phyloP scores from a whole-genome alignment of 2,329 filamentous ascomycete species.

The Beauveria sp. region DNA sequence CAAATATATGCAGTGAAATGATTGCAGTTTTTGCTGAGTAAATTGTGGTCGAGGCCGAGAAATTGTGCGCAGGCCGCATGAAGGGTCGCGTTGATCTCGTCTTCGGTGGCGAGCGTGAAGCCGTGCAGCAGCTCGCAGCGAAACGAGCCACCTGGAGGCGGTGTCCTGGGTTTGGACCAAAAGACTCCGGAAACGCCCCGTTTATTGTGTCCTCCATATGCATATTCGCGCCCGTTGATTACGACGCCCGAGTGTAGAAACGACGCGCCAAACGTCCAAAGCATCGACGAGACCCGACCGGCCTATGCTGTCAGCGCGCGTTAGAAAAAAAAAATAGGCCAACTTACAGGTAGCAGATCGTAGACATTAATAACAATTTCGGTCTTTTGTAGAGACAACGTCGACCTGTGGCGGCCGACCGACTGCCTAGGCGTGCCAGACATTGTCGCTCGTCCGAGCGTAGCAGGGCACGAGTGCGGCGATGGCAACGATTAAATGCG shows the following conservation, averaged over 20 bases:
- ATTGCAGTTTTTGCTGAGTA: conserved; percentile 80
- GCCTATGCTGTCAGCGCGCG: conserved; percentile 39
- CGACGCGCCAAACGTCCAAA: conserved; percentile 72
- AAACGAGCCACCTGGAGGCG: conserved; percentile 73
- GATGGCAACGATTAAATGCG: conserved; percentile 15
- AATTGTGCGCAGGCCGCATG: conserved; percentile 64
- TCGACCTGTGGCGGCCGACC: conserved; percentile 48
- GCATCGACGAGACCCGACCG: conserved; percentile 63
- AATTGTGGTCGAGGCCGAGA: conserved; percentile 68
- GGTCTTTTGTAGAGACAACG: conserved; percentile 62
- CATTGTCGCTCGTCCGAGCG: background rate
- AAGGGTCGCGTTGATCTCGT: conserved; percentile 66
- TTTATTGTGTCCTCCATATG: conserved; percentile 74
- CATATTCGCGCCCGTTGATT: conserved; percentile 73
- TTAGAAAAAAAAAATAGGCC: background rate
- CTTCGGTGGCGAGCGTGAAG: conserved; percentile 61
- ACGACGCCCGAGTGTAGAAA: conserved; percentile 79
- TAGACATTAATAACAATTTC: conserved; percentile 73
- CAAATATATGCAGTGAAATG: conserved; percentile 78
- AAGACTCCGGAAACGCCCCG: conserved; percentile 70
- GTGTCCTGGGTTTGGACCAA: conserved; percentile 65
- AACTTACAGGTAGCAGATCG: conserved; percentile 61
- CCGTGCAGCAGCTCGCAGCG: conserved; percentile 69
- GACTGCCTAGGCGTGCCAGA: conserved; percentile 19
- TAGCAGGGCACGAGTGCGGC: background rate